These are phyloP conservation scores for Bacidia gigantensis DNA, from an alignment of 495 filamentous ascomycete genomes.

Conservation along the genomic window DNA sequence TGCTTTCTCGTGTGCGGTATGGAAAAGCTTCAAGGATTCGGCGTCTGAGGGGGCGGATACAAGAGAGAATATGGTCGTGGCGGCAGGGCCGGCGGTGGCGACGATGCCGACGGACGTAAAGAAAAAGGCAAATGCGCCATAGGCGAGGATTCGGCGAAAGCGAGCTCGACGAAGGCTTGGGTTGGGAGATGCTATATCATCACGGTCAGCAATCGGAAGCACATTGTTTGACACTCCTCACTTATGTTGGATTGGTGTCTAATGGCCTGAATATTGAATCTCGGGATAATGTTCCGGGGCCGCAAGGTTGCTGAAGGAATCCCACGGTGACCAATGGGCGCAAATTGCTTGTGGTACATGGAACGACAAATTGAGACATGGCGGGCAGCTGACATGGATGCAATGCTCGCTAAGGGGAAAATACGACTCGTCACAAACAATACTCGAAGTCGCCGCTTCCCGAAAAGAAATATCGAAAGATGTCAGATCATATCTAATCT, in stretches of 20 bases:
- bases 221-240: not conserved
- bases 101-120: constrained; percentile 18
- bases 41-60: constrained; percentile 42
- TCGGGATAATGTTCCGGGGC: not conserved
- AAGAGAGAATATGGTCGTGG: constrained; percentile 12
- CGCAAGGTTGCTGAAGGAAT: too few species aligned
- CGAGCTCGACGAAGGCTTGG: constrained; percentile 7
- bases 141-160: constrained; percentile 15
- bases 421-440: too few species aligned
- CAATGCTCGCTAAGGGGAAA: too few species aligned
- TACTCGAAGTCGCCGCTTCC: too few species aligned
- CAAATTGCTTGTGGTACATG: too few species aligned
- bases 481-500: too few species aligned
- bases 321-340: too few species aligned
- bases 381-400: too few species aligned
- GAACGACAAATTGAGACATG: too few species aligned
- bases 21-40: constrained; percentile 56
- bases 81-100: constrained; percentile 15
- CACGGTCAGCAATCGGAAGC: not conserved
- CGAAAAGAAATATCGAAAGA: too few species aligned
- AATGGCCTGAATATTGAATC: not conserved
- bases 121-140: constrained; percentile 13
- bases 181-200: not conserved
- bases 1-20: constrained; percentile 44
- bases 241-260: not conserved